Evolutionary conservation across 768 basidiomycete genomes (phyloP), one percentile per base, ranked within the genome.

Genomic region (Agaricus blazei): DNA sequence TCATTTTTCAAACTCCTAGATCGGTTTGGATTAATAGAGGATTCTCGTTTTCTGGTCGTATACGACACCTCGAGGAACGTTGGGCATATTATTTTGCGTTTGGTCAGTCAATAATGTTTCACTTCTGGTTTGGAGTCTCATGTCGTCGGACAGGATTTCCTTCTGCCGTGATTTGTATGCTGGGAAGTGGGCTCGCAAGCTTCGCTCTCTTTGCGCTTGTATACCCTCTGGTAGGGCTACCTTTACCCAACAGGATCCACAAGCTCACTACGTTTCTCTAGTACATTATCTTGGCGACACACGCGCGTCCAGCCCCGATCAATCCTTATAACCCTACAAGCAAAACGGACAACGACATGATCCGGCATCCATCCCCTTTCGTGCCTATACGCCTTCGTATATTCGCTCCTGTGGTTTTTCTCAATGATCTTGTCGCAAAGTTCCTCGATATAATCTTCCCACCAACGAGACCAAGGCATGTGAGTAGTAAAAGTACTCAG

Each of bases 51-150:
- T 78, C 88, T 1, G 71, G 79, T 12, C 75, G 90, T 52, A 81
- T 93, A 45, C 72, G 84, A 47, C 80, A 88, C 65, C 72, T 93
- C 19, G 93, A 95, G 70, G 90, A 93, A 68, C 81, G 91, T 41
- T 95, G 93, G 93, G 81, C 87, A 1, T 95, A 94, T 70, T 91
- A 85, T 64, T 78, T 93, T 56, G 87, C 87, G 4, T 95, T 93
- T 59, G 93, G 93, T 78, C 49, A 34, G 74, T 63, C 45, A 51
- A 4, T 53, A 52, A n/a, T 24, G 40, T 14, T 50, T 28, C 11
- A 48, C 56, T 40, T 45, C 42, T 41, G 8, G 11, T 36, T 42
- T 36, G 51, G 11, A 38, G 59, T 19, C n/a, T 23, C 42, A 26
- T 47, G 52, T 58, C 42, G 54, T n/a, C 37, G n/a, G 24, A 34